Evolutionary conservation across 2,329 filamentous ascomycete species (phyloP).

Genomic region (Penicillium expansum): DNA sequence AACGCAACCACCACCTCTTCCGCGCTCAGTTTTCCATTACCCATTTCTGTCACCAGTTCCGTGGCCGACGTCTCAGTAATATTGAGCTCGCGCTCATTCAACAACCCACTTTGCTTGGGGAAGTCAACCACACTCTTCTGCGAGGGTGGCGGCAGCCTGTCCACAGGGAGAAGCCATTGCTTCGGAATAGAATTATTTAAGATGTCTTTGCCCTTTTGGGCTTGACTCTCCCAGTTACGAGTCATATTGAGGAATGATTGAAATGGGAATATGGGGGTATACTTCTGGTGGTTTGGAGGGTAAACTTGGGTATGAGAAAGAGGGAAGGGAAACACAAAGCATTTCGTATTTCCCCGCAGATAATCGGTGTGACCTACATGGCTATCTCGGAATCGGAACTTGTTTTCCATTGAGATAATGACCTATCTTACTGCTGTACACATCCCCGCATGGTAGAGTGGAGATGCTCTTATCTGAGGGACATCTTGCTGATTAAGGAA

Average conservation of each 20-base stretch:
- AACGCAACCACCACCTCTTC: constrained; percentile 36
- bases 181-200: constrained; percentile 34
- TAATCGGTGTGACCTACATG: background rate
- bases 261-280: background rate
- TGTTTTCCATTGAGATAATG: background rate
- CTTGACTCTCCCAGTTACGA: constrained; percentile 32
- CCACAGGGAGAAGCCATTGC: constrained; percentile 33
- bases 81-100: constrained; percentile 48
- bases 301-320: background rate
- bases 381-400: constrained; percentile 8
- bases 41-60: constrained; percentile 29
- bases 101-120: constrained; percentile 46
- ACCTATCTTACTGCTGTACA: background rate
- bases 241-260: constrained; percentile 17
- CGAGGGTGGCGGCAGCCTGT: constrained; percentile 28
- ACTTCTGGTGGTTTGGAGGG: background rate
- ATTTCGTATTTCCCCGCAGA: background rate
- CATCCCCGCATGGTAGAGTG: too few relatives aligned
- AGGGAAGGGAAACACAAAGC: background rate
- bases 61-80: constrained; percentile 51
- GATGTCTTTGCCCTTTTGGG: constrained; percentile 35
- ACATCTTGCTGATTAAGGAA: background rate
- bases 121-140: constrained; percentile 33
- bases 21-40: constrained; percentile 26
- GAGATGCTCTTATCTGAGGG: background rate